Conservation (phyloP, 2,329 filamentous ascomycete genomes). For the Diaporthe sp. region DNA sequence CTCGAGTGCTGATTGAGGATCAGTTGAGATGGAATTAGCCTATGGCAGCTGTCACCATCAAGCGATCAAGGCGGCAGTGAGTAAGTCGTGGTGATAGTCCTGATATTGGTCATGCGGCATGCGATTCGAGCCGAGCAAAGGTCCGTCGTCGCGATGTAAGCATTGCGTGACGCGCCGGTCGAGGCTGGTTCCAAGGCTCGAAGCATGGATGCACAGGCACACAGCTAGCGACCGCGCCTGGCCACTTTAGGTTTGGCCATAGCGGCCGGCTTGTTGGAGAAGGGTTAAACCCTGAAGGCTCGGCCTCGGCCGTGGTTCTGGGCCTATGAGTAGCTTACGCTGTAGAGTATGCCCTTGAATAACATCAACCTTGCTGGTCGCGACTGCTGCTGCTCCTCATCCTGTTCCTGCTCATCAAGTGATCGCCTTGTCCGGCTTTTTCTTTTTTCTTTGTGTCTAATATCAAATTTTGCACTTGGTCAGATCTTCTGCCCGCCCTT, state of each 20-base stretch:
- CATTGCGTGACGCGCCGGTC: slow-evolving; percentile 22
- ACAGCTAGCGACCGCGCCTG: slow-evolving; percentile 11
- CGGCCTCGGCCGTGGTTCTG: neutral
- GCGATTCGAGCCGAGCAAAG: slow-evolving; percentile 23
- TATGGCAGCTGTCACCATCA: neutral
- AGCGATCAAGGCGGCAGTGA: neutral
- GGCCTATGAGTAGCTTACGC: slow-evolving; percentile 1
- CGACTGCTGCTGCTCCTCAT: neutral
- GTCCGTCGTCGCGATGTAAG: slow-evolving; percentile 30
- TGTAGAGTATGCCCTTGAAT: neutral
- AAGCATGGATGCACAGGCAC: neutral
- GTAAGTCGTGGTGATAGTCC: neutral
- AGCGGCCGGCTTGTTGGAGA: no score
- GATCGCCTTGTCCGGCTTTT: neutral
- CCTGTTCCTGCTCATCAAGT: neutral
- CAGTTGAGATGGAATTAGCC: neutral
- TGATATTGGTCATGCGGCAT: neutral
- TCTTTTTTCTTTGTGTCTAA: no score
- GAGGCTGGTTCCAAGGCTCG: slow-evolving; percentile 27
- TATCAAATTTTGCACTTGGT: neutral
- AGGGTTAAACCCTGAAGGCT: slow-evolving; percentile 13
- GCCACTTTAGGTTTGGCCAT: neutral
- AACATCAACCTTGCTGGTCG: slow-evolving; percentile 2
- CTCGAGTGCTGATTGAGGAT: neutral
- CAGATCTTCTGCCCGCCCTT: neutral